These are phyloP conservation scores for Monilinia aucupariae DNA, from an alignment of 2,329 filamentous ascomycete species.

Conservation along the genomic window DNA sequence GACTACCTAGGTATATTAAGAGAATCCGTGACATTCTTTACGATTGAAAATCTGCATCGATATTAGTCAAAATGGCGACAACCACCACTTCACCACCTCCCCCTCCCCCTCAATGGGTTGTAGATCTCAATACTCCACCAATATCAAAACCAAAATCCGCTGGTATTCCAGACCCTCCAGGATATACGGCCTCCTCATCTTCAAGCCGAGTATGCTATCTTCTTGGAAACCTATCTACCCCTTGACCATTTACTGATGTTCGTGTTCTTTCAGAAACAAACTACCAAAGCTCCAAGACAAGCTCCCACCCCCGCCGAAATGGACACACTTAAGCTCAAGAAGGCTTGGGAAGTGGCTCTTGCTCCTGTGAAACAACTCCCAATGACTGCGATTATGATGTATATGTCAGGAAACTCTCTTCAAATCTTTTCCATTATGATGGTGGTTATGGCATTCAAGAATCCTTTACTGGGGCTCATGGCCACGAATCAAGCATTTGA, in stretches of 20 bases:
- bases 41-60: neutral
- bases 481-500: conserved; percentile 83
- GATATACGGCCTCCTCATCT: conserved; percentile 55
- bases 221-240: neutral
- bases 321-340: conserved; percentile 94
- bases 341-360: conserved; percentile 95
- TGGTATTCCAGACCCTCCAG: conserved; percentile 77
- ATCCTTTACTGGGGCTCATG: conserved; percentile 78
- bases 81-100: conserved; percentile 32
- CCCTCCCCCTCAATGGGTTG: conserved; percentile 71
- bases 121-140: conserved; percentile 69
- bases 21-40: neutral
- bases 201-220: conserved; percentile 50
- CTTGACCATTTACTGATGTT: neutral
- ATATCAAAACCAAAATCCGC: conserved; percentile 58
- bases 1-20: neutral
- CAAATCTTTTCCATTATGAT: conserved; percentile 99
- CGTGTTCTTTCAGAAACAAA: conserved; percentile 35
- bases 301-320: conserved; percentile 76
- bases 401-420: conserved; percentile 97
- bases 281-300: conserved; percentile 47
- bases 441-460: conserved; percentile 99
- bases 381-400: conserved; percentile 99
- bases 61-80: conserved; percentile 1
- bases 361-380: conserved; percentile 89